Evolutionary conservation across 441 rosid genomes (phyloP).

Genomic region (Gossypium trilobum): DNA sequence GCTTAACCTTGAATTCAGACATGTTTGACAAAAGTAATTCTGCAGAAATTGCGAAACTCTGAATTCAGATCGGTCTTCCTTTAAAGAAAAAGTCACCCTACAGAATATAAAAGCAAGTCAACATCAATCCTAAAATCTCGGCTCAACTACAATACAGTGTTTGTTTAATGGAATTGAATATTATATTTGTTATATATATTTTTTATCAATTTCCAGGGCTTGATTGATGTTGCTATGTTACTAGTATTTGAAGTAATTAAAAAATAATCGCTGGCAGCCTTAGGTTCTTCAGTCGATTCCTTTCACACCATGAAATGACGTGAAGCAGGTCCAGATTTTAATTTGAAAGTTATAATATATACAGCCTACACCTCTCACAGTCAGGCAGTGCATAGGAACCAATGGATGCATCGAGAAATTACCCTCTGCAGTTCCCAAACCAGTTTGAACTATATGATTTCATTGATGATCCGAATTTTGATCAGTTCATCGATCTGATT

Average conservation of each 20-base stretch:
- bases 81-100: not conserved
- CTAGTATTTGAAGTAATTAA: not conserved
- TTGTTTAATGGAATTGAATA: not conserved
- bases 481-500: slow-evolving; percentile 48
- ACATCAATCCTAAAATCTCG: not conserved
- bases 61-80: not conserved
- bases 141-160: not conserved
- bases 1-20: too few species aligned
- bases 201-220: not conserved
- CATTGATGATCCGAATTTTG: slow-evolving; percentile 42
- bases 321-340: not conserved
- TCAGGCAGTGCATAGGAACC: not conserved
- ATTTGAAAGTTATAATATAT: not conserved
- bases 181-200: not conserved
- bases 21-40: not conserved
- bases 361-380: not conserved
- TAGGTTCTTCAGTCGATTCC: not conserved
- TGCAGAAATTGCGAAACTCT: not conserved
- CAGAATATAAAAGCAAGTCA: not conserved
- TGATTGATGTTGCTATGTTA: not conserved
- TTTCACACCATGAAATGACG: not conserved
- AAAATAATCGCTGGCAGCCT: not conserved
- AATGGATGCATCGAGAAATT: slow-evolving; percentile 14
- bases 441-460: slow-evolving; percentile 40
- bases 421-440: slow-evolving; percentile 21